phyloP scores from a whole-genome alignment of 1,284 basidiomycete genomes.

The Ganoderma resinaceum region DNA sequence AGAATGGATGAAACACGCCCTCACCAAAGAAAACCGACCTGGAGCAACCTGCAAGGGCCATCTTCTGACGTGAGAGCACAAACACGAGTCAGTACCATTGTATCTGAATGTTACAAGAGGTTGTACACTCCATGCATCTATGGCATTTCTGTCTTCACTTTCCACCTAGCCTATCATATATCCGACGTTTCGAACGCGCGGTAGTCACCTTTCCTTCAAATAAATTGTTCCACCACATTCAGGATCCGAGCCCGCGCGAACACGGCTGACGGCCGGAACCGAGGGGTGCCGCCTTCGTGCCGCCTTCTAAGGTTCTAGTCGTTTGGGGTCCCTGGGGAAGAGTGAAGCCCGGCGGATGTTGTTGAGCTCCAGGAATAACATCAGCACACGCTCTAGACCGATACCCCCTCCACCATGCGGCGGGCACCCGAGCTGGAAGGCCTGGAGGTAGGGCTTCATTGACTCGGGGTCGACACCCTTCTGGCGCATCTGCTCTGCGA shows the following conservation, averaged over 20 bases:
- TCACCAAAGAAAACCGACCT: neutral
- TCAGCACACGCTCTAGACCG: slow-evolving; percentile 93
- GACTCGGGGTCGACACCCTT: slow-evolving; percentile 85
- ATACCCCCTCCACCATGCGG: slow-evolving; percentile 89
- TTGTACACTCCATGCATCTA: slow-evolving; percentile 9
- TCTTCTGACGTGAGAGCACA: neutral
- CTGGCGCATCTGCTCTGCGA: slow-evolving; percentile 85
- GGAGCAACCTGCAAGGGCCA: neutral
- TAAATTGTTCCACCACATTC: neutral
- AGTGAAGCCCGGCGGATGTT: slow-evolving; percentile 95
- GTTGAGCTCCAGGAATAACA: slow-evolving; percentile 94
- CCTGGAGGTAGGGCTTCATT: slow-evolving; percentile 93
- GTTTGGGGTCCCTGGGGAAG: slow-evolving; percentile 95
- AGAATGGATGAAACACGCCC: neutral
- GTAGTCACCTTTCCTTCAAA: neutral
- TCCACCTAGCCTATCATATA: neutral
- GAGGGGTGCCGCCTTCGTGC: slow-evolving; percentile 33
- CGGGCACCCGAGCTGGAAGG: slow-evolving; percentile 93
- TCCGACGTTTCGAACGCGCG: neutral
- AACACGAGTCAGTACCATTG: neutral
- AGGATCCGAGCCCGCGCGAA: neutral
- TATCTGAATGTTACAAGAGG: slow-evolving; percentile 1
- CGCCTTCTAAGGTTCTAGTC: slow-evolving; percentile 69
- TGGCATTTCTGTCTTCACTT: neutral
- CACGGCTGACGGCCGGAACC: neutral